Evolutionary conservation across 208 protist species (phyloP), one percentile per base, ranked within the genome.

Genomic region (Acanthamoeba polyphaga): DNA sequence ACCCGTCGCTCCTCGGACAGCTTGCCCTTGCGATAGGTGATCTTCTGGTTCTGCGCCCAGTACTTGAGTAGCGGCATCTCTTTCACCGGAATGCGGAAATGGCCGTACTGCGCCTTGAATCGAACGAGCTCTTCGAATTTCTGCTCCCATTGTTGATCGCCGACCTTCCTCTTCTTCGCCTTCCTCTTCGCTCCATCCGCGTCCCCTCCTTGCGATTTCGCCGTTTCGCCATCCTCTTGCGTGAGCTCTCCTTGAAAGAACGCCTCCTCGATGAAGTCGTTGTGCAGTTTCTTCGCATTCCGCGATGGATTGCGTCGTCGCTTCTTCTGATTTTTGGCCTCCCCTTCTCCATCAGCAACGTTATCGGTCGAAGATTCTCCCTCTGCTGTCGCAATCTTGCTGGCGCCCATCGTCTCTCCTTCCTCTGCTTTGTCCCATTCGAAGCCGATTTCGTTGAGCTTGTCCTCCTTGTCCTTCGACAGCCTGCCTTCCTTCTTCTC

Each of bases 1-100:
- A 55, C 85, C 8, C 22, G 13, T n/a, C 85, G 55, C n/a, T 76
- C 55, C 1, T 92, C 85, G 32, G 60, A 76, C 27, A 92, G 55
- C 85, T 92, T 92, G 85, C 85, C 85, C 55, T 92, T 92, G 29
- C 85, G 55, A 9, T 72, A 92, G 85, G 85, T 74, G 60, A 92
- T 74, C 64, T 72, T 92, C 58, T 92, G 85, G 29, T 92, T 92
- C 85, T 92, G 85, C 9, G 64, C 85, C 85, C 85, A 92, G 85
- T 92, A 74, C 85, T 92, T 92, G 58, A 92, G 85, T 7, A 92
- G 85, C 19, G 85, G 64, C 32, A 58, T 68, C 32, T 68, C 38
- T 22, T 92, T 92, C 27, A 92, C 85, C 19, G 85, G 85, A 10
- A 92, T 72, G 38, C 85, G 29, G 64, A 92, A 92, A 51, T 92